These are phyloP conservation scores for Trichoderma aggressivum DNA, from an alignment of 2,329 filamentous ascomycete genomes.

Conservation along the genomic window DNA sequence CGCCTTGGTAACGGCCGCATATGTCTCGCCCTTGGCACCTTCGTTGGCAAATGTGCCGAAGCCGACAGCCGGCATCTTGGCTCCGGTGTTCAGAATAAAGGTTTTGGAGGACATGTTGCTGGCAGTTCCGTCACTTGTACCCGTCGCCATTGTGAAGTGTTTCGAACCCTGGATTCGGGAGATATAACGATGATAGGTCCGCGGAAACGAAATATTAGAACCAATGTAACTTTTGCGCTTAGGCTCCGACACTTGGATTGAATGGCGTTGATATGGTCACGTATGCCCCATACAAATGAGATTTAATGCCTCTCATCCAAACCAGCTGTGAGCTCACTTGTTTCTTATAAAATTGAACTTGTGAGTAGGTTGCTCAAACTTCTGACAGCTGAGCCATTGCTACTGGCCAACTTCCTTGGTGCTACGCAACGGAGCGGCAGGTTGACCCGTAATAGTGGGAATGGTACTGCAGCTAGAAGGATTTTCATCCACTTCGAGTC, in stretches of 20 bases:
- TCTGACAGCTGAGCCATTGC: neutral
- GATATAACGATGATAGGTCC: neutral
- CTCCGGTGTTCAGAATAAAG: constrained; percentile 71
- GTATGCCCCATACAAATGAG: neutral
- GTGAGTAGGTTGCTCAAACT: neutral
- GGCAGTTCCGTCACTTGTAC: neutral
- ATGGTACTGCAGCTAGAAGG: neutral
- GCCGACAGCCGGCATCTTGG: constrained; percentile 72
- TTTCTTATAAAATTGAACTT: neutral
- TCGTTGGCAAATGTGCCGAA: constrained; percentile 76
- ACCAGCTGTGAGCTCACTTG: neutral
- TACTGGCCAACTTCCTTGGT: neutral
- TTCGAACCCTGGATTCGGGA: neutral
- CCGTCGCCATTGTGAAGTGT: neutral
- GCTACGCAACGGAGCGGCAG: neutral
- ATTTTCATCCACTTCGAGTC: neutral
- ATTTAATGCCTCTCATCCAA: neutral
- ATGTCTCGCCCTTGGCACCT: constrained; percentile 47
- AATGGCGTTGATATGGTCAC: neutral
- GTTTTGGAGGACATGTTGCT: neutral
- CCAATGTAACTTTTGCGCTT: neutral
- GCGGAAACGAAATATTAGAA: neutral
- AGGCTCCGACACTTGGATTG: neutral
- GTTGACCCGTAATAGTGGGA: neutral
- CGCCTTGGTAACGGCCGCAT: constrained; percentile 63